Evolutionary conservation across 2,329 filamentous ascomycete species (phyloP).

Genomic region (Colletotrichum tabaci): DNA sequence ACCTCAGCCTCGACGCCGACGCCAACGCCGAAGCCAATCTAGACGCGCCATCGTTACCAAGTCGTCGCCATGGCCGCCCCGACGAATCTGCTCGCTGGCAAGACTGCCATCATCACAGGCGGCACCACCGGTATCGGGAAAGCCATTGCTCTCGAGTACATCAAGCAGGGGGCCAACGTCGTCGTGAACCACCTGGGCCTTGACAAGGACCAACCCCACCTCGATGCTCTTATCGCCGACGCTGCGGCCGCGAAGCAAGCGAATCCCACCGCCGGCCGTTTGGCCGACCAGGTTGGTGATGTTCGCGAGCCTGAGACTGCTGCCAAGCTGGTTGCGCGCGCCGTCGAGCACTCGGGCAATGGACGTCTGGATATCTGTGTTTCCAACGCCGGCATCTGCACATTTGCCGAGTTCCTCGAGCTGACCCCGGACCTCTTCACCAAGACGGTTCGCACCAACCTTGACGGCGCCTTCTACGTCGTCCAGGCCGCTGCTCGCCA

Average conservation of each 20-base stretch:
- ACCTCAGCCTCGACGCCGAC: conserved; percentile 2
- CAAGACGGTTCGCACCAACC: conserved; percentile 83
- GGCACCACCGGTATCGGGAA: conserved; percentile 89
- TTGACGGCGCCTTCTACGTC: conserved; percentile 90
- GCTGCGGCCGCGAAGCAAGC: conserved; percentile 61
- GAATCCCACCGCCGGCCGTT: conserved; percentile 64
- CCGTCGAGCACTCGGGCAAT: conserved; percentile 72
- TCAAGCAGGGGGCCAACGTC: conserved; percentile 83
- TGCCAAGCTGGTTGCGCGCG: conserved; percentile 74
- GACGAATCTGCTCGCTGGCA: conserved; percentile 75
- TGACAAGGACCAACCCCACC: conserved; percentile 64
- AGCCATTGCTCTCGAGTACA: conserved; percentile 85
- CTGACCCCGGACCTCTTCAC: conserved; percentile 79
- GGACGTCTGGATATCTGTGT: conserved; percentile 82
- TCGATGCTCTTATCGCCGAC: conserved; percentile 67
- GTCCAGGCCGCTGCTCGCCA: conserved; percentile 88
- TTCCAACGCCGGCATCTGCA: conserved; percentile 89
- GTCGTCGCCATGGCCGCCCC: conserved; percentile 57
- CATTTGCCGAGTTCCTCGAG: conserved; percentile 88
- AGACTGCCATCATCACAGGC: conserved; percentile 89
- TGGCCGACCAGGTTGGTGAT: conserved; percentile 83
- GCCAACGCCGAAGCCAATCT: not conserved
- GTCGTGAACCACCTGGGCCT: conserved; percentile 85
- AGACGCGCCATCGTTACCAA: not conserved
- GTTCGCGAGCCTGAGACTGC: conserved; percentile 83